Base-by-base conservation (phyloP, 1,139 yeast genomes). In the Taphrina confusa region DNA sequence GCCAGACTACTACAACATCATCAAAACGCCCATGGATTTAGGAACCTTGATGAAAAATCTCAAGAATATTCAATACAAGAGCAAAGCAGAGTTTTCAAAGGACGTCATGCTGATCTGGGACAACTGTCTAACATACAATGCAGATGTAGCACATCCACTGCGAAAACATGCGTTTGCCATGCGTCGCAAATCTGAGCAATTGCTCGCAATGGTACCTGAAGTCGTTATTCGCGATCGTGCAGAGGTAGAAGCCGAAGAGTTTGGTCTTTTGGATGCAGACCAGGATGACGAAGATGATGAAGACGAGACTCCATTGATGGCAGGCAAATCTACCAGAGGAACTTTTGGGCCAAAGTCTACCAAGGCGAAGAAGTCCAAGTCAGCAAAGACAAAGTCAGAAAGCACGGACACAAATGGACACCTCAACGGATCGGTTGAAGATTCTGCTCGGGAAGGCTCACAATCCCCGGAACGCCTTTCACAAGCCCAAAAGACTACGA, bases 21-120 rank as follows among this genome's bases (percentile, higher is more conserved):
- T 94, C 67, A 91, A 90, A 68, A 83, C 82, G 62, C 98, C 99
- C 30, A 94, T 94, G 99, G 99, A 94, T 70, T 77, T 94, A 66
- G 91, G 90, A 68, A 91, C 97, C 0, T 96, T 94, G 12, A 79
- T 90, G 84, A 91, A 90, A 68, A 92, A 91, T 70, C 76, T 94
- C 67, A 90, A 90, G 69, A 76, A 80, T 2, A 82, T 88, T 63
- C 91, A 87, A 64, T 92, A 92, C 71, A 81, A 80, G 66, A 87
- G 90, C 50, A 92, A 91, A 68, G 81, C 83, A 64, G 95, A 87
- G 66, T 92, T 92, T 76, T 95, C 90, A 22, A 95, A 87, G 69
- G 98, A 92, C 71, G 75, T 92, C 62, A 87, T 87, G 91, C 78
- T 94, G 61, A 94, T 94, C 36, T 94, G 98, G 98, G 83, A 84